A percentile compares a stretch with the other conserved stretches of the same genome.
Conservation (phyloP, 805 yeast species). For the Candida glaebosa region DNA sequence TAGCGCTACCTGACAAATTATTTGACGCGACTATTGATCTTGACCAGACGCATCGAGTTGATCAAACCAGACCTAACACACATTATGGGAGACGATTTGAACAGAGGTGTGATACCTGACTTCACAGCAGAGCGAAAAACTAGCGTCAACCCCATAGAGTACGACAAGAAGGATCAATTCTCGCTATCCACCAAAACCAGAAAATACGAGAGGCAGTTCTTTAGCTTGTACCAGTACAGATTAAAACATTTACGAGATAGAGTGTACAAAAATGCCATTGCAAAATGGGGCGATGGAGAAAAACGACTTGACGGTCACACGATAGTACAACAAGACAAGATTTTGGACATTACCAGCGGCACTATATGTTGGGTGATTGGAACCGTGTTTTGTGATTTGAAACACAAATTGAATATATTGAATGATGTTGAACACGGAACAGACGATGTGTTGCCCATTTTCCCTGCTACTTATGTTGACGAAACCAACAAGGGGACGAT, state of each 20-base stretch:
- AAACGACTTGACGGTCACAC: conserved; percentile 29
- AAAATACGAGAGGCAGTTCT: conserved; percentile 38
- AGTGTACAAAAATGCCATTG: conserved; percentile 28
- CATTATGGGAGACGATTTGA: not conserved
- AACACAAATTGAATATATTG: conserved; percentile 79
- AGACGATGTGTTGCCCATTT: conserved; percentile 47
- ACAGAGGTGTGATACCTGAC: not conserved
- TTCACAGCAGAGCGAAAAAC: not conserved
- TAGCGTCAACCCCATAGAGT: conserved; percentile 3
- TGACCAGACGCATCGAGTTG: not conserved
- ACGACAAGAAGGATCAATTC: conserved; percentile 17
- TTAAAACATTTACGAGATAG: conserved; percentile 29
- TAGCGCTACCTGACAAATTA: not conserved
- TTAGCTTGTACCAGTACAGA: conserved; percentile 41
- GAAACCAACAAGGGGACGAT: conserved; percentile 37
- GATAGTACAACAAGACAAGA: conserved; percentile 33
- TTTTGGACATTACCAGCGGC: conserved; percentile 59
- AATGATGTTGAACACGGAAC: conserved; percentile 67
- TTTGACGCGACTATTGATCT: not conserved
- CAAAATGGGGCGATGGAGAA: conserved; percentile 54
- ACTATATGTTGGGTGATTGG: conserved; percentile 81
- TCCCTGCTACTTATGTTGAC: conserved; percentile 25
- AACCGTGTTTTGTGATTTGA: conserved; percentile 79
- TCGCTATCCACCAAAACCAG: conserved; percentile 19
- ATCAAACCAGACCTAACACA: not conserved